Percentiles rank a stretch among this genome's conserved stretches.
These are phyloP conservation scores for Acer campestre DNA, from an alignment of 345 rosid species.

Conservation along the genomic window DNA sequence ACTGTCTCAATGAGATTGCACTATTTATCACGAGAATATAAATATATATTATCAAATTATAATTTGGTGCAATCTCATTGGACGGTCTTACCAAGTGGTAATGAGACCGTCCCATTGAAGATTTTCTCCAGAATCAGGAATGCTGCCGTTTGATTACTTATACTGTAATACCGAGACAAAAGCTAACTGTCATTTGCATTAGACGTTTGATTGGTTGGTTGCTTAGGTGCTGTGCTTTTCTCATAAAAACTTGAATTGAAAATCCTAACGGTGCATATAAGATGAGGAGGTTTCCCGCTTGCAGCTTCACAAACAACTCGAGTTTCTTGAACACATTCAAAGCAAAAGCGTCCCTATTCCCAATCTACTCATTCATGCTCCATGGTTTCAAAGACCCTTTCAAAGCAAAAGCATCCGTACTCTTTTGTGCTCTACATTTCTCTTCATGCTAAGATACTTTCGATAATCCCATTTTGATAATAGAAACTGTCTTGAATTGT, in stretches of 20 bases:
- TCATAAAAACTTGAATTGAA: slow-evolving; percentile 41
- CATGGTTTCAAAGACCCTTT: slow-evolving; percentile 13
- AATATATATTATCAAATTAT: no score
- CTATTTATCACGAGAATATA: no score
- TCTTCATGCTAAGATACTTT: neutral
- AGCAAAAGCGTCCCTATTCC: no score
- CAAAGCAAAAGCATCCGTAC: slow-evolving; percentile 31
- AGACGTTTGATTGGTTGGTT: slow-evolving; percentile 39
- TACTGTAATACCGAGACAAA: slow-evolving; percentile 23
- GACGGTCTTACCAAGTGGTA: no score
- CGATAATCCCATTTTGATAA: slow-evolving; percentile 6
- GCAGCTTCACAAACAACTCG: slow-evolving; percentile 36
- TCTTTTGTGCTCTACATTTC: neutral
- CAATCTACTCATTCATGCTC: no score
- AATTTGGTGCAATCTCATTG: no score
- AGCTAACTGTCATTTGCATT: neutral
- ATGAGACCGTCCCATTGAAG: no score
- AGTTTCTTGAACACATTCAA: neutral
- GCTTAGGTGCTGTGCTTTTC: slow-evolving; percentile 32
- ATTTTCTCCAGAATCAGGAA: no score
- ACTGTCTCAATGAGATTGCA: no score
- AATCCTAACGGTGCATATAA: slow-evolving; percentile 32
- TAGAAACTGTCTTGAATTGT: neutral
- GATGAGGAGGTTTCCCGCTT: slow-evolving; percentile 45
- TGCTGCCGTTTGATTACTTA: neutral